phyloP scores from a whole-genome alignment of 768 basidiomycete species.

The Tylopilus subfusipes region DNA sequence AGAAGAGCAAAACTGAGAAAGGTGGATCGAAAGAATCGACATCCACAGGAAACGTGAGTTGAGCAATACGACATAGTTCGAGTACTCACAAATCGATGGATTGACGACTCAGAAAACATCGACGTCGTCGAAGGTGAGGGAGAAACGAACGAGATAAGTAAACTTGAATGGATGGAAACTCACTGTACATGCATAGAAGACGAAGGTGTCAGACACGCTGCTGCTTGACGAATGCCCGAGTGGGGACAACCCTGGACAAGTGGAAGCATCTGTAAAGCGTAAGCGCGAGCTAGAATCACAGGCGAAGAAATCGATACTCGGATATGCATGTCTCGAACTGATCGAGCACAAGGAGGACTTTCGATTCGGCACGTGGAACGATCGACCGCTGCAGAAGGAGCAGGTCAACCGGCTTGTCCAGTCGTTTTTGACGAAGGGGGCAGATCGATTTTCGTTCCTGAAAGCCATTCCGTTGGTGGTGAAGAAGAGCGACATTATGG shows the following conservation, averaged over 20 bases:
- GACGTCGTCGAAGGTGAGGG: no score
- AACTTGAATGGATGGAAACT: no score
- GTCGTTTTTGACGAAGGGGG: neutral
- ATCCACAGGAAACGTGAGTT: no score
- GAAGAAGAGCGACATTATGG: neutral
- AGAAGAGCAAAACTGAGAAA: no score
- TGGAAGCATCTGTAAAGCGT: rapidly evolving
- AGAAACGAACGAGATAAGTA: no score
- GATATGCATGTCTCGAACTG: neutral
- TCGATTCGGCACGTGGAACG: neutral
- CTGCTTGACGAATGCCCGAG: no score
- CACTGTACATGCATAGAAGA: no score
- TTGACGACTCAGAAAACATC: no score
- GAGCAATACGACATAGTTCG: no score
- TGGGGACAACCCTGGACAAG: neutral
- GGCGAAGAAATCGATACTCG: neutral
- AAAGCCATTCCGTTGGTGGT: neutral
- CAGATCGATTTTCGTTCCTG: neutral
- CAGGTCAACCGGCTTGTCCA: neutral
- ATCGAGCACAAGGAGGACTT: neutral
- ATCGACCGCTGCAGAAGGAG: neutral
- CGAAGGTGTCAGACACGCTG: no score
- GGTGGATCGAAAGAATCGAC: no score
- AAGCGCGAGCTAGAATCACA: neutral
- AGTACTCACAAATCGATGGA: no score